Percentiles rank a stretch among this genome's conserved stretches.
phyloP scores from a whole-genome alignment of 208 protist species.

The Crithidia acanthocephali region DNA sequence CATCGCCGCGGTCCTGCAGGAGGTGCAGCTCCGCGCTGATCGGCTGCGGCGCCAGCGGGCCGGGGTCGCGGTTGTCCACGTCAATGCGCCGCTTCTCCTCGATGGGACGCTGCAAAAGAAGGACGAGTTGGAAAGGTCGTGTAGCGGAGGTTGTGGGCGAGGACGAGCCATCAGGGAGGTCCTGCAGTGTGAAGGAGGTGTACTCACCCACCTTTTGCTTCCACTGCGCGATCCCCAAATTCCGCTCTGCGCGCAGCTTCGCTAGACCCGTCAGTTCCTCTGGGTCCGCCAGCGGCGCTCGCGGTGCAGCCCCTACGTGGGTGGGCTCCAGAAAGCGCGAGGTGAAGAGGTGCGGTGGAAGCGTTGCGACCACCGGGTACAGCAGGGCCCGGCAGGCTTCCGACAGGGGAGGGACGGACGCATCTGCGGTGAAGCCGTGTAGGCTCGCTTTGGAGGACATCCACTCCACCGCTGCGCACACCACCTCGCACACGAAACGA shows the following conservation, averaged over 20 bases:
- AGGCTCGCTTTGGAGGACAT: neutral
- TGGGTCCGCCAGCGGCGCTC: neutral
- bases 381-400: slow-evolving; percentile 16
- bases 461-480: slow-evolving; percentile 24
- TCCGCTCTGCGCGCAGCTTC: slow-evolving; percentile 40
- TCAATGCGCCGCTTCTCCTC: slow-evolving; percentile 46
- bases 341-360: slow-evolving; percentile 27
- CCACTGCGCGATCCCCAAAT: slow-evolving; percentile 42
- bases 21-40: slow-evolving; percentile 72
- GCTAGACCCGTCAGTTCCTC: slow-evolving; percentile 38
- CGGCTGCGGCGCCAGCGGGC: slow-evolving; percentile 46
- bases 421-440: slow-evolving; percentile 11
- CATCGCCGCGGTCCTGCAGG: slow-evolving; percentile 69
- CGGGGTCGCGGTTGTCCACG: slow-evolving; percentile 45
- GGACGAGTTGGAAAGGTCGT: slow-evolving; percentile 44
- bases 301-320: neutral
- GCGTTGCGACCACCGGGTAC: slow-evolving; percentile 17
- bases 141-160: neutral
- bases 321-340: slow-evolving; percentile 22
- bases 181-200: slow-evolving; percentile 49
- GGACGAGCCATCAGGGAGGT: neutral
- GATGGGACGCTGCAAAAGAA: slow-evolving; percentile 57
- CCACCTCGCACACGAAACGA: slow-evolving; percentile 2
- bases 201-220: slow-evolving; percentile 55
- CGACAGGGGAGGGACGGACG: slow-evolving; percentile 39